These are phyloP conservation scores for Phialophora tarda DNA, from an alignment of 2,329 filamentous ascomycete genomes.

Conservation along the genomic window DNA sequence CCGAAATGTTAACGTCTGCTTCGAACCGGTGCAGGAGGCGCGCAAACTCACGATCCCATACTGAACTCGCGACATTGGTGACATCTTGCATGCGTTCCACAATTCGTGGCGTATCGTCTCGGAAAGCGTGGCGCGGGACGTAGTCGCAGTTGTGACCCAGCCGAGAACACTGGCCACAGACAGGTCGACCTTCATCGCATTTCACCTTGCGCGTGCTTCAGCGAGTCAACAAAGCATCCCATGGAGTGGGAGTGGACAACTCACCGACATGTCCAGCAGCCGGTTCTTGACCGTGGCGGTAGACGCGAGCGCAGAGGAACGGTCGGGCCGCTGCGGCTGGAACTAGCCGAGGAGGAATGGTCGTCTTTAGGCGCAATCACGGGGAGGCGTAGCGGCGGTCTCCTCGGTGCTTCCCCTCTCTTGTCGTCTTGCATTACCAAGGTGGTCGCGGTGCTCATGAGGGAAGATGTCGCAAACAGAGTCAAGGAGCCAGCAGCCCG, in stretches of 20 bases:
- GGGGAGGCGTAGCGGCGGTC: conserved; percentile 48
- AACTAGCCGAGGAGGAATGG: conserved; percentile 41
- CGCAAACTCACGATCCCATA: conserved; percentile 61
- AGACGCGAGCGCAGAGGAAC: conserved; percentile 53
- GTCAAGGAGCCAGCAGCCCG: background rate
- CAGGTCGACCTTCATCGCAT: conserved; percentile 62
- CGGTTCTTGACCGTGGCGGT: conserved; percentile 60
- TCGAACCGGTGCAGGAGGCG: conserved; percentile 2
- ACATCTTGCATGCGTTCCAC: conserved; percentile 60
- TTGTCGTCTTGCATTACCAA: conserved; percentile 47
- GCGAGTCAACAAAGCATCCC: background rate
- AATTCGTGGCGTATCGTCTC: conserved; percentile 59
- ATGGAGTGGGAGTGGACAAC: background rate
- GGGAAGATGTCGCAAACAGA: conserved; percentile 26
- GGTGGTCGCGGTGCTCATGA: conserved; percentile 45
- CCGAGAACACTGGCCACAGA: conserved; percentile 62
- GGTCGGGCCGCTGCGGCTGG: conserved; percentile 44
- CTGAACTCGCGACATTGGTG: conserved; percentile 56
- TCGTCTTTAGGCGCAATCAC: conserved; percentile 55
- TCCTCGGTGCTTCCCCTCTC: conserved; percentile 46
- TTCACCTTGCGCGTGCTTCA: conserved; percentile 50
- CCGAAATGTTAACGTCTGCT: conserved; percentile 21
- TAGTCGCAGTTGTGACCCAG: conserved; percentile 65
- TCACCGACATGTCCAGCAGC: conserved; percentile 52
- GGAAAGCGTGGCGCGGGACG: conserved; percentile 61